phyloP scores from a whole-genome alignment of 768 basidiomycete species.

The Multifurca ochricompacta region DNA sequence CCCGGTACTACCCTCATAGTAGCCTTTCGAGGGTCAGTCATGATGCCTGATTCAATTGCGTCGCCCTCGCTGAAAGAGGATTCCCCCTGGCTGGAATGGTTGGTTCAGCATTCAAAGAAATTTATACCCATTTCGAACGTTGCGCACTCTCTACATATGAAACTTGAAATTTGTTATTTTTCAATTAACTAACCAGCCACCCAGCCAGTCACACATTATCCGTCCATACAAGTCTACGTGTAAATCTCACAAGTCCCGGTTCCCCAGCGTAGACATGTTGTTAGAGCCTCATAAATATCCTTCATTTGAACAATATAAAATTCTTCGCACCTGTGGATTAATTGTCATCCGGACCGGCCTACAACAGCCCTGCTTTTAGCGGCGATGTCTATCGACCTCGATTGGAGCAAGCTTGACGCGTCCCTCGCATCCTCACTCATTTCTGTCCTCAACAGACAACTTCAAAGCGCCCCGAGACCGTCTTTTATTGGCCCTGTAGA shows the following conservation, averaged over 20 bases:
- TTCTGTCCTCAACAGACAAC: slow-evolving; percentile 70
- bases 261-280: slow-evolving; percentile 15
- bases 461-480: slow-evolving; percentile 63
- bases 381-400: slow-evolving; percentile 88
- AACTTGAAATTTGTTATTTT: slow-evolving; percentile 4
- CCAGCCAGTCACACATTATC: too few relatives aligned
- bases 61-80: background rate
- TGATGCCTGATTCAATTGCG: background rate
- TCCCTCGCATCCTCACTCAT: slow-evolving; percentile 64
- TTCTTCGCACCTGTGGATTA: too few relatives aligned
- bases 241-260: background rate
- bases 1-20: slow-evolving; percentile 22
- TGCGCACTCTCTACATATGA: background rate
- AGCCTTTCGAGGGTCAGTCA: slow-evolving; percentile 11
- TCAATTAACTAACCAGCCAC: slow-evolving; percentile 1
- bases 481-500: slow-evolving; percentile 92
- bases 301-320: slow-evolving; percentile 41
- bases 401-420: slow-evolving; percentile 79
- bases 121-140: slow-evolving; percentile 20
- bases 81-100: background rate
- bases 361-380: too few relatives aligned
- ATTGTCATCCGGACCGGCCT: too few relatives aligned
- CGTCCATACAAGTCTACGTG: background rate
- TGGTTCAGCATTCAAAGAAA: background rate
- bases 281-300: slow-evolving; percentile 15